Evolutionary conservation across 208 protist species (phyloP).

Genomic region (Leptomonas pyrrhocoris): DNA sequence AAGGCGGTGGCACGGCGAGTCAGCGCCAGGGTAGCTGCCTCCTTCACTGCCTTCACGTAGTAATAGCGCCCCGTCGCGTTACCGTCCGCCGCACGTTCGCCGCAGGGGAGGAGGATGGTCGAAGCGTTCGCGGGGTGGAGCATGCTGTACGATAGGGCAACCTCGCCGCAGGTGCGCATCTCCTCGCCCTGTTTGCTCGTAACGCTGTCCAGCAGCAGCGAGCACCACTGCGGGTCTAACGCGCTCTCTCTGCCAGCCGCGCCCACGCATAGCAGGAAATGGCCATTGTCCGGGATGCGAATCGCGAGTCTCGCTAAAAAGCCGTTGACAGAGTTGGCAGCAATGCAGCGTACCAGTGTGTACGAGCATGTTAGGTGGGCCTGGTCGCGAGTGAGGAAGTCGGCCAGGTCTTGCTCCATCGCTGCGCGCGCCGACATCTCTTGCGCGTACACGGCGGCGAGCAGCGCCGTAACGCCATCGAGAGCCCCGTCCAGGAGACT

Average conservation of each 20-base stretch:
- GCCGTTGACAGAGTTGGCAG: constrained; percentile 10
- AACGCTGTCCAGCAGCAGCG: constrained; percentile 43
- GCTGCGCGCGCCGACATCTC: constrained; percentile 16
- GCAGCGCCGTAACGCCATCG: constrained; percentile 18
- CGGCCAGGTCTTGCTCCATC: constrained; percentile 22
- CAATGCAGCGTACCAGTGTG: constrained; percentile 22
- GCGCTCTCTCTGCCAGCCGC: constrained; percentile 33
- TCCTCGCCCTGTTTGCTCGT: constrained; percentile 36
- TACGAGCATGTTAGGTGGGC: constrained; percentile 27
- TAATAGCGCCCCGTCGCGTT: constrained; percentile 32
- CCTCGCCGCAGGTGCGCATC: constrained; percentile 33
- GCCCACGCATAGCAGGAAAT: constrained; percentile 39
- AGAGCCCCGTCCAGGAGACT: constrained; percentile 22
- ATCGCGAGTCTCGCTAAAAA: constrained; percentile 19
- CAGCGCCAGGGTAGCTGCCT: constrained; percentile 30
- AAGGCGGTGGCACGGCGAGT: constrained; percentile 29
- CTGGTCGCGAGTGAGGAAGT: constrained; percentile 24
- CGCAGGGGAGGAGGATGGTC: constrained; percentile 30
- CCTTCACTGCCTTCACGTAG: constrained; percentile 54
- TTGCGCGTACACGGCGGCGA: constrained; percentile 22
- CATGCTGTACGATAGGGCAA: constrained; percentile 46
- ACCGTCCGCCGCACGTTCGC: constrained; percentile 28
- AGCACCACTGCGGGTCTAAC: constrained; percentile 33
- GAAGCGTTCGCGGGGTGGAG: constrained; percentile 37
- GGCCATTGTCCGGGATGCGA: constrained; percentile 4